Evolutionary conservation across 2,329 filamentous ascomycete species (phyloP), one percentile per base, ranked within the genome.

Genomic region (Grosmannia penicillata): DNA sequence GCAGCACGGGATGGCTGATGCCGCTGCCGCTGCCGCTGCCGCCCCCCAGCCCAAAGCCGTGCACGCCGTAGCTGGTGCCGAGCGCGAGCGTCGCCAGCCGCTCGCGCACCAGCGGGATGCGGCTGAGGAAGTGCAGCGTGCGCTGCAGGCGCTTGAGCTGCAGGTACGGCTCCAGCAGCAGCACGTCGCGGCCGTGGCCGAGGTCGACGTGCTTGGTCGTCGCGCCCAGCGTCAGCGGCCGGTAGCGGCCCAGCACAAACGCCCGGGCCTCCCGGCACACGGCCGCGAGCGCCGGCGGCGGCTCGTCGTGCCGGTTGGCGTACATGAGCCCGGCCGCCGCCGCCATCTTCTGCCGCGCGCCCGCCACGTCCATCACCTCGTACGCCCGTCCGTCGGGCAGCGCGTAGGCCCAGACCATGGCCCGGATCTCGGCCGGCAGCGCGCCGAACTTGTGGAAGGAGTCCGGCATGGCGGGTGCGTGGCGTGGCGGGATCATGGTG

Each of bases 181-280:
- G 50, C 27, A 66, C 57, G 43, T 67, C 63, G 25, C 62, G 58
- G 23, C 55, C 53, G 9, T 65, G 55, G 43, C 55, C 53, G 9
- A 65, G 55, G 43, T 66, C 61, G 43, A 67, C 54, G 31, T 58
- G 61, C 45, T 67, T 66, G 35, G 64, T 63, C n/a, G 61, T 63
- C 23, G 49, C 48, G 7, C 61, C 61, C 33, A 67, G 56, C 1
- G 54, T 59, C 33, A 67, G 51, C 11, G 63, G 60, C 38, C 57
- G 58, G 49, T 66, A 67, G 38, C 56, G 57, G 33, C 56, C 56
- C 24, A 63, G 48, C 11, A 62, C 61, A 15, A 62, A 56, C 35
- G 53, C 54, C 9, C 63, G 59, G 27, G 62, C 57, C 48, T 66
- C 63, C 23, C 53, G 57, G 39, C 63, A 66, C 21, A 63, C 62